Base-by-base conservation (phyloP, 2,329 filamentous ascomycete genomes). In the Myotisia sp. region DNA sequence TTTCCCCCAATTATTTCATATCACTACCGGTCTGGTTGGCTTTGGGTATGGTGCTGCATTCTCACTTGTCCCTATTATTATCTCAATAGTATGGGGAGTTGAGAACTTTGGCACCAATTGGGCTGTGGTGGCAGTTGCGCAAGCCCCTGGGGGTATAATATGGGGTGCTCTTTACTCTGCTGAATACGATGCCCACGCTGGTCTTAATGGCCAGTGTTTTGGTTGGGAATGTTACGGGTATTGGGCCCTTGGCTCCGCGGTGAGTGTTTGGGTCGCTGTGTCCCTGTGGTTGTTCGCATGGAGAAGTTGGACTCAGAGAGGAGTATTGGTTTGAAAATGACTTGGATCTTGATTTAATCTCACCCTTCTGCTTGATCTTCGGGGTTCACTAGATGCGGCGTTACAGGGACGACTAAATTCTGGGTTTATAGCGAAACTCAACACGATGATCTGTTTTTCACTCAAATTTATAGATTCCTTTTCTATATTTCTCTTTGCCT, bases 41-140 rank as follows among this genome's bases (percentile, higher is more conserved):
- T 77, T 85, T 1, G 90, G 90, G 28, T 95, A 98, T 52, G 90
- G 90, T 28, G 86, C 86, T 20, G 74, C 86, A 14, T 98, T 95
- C 63, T 80, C 75, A 30, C 69, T 95, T 4, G 80, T 81, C 0
- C 90, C 90, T 2, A 86, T 95, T 44, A 82, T 95, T 37, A 79
- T 94, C 46, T 84, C 78, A n/a, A 85, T 94, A 6, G 87, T 98
- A 29, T 98, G 90, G 90, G 90, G 90, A 17, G 85, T 93, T 0
- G 86, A 95, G 63, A 98, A 95, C 54, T 95, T 98, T 53, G 90
- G 84, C 38, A 98, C 90, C 0, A 95, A 98, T 49, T 98, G 87
- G 76, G 90, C 90, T 6, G 86, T 95, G 41, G 76, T 95, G 5
- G 85, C 86, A 26, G 90, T 92, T 66, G 76, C 87, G 37, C 90